phyloP scores from a whole-genome alignment of 805 yeast species.

The Pichia scutulata region DNA sequence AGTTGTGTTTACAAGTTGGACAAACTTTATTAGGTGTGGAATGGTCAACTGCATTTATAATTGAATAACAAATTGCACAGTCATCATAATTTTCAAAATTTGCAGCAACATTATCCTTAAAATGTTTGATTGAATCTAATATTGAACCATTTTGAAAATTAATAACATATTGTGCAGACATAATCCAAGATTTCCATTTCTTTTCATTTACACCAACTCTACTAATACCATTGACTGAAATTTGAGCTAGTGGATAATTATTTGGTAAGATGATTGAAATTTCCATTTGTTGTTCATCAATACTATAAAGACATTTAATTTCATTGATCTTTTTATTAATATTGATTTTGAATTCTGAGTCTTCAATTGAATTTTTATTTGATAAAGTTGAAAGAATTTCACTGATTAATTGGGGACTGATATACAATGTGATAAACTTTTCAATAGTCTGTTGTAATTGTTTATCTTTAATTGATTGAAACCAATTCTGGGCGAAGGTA shows the following conservation, averaged over 20 bases:
- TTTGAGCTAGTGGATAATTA: constrained; percentile 69
- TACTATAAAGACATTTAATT: constrained; percentile 61
- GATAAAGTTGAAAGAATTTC: constrained; percentile 41
- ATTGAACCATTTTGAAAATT: constrained; percentile 68
- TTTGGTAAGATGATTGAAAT: constrained; percentile 67
- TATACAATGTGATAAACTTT: constrained; percentile 47
- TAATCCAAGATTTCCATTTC: constrained; percentile 91
- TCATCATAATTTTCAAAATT: constrained; percentile 94
- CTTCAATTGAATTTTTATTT: constrained; percentile 22
- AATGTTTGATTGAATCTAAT: constrained; percentile 57
- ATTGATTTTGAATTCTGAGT: constrained; percentile 48
- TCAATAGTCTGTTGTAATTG: constrained; percentile 56
- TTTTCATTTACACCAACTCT: constrained; percentile 85
- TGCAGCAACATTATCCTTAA: constrained; percentile 65
- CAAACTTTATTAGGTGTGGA: constrained; percentile 86
- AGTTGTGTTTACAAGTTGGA: constrained; percentile 84
- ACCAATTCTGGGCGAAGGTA: constrained; percentile 61
- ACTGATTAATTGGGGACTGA: constrained; percentile 58
- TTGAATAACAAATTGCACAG: constrained; percentile 94
- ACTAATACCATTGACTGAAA: constrained; percentile 67
- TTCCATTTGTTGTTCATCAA: constrained; percentile 84
- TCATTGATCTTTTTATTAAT: constrained; percentile 57
- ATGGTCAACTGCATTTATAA: constrained; percentile 77
- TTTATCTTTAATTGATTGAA: constrained; percentile 56
- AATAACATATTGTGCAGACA: constrained; percentile 81